Base-by-base conservation (phyloP, 768 basidiomycete genomes). In the Lactarius akahatsu region DNA sequence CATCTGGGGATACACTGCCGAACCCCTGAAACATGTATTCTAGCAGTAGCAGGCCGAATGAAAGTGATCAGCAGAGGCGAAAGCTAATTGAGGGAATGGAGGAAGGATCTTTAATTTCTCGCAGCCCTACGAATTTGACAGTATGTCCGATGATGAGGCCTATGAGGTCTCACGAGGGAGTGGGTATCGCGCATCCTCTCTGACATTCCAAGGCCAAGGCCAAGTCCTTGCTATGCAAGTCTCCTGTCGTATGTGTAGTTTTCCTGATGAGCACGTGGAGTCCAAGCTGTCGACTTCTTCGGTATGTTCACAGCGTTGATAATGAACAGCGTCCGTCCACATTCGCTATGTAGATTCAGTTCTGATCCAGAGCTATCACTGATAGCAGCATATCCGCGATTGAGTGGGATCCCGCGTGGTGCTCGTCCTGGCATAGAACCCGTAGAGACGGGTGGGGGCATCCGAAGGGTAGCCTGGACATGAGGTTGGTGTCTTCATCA, bases 321-420 rank as follows among this genome's bases (percentile, higher is more conserved):
- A 28, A 68, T 64, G 34, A 68, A 65, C 38, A 67, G 41, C 23
- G 66, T 61, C 41, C 62, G 59, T 54, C 66, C 66, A 23, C 57
- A 61, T 13, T 67, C 66, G 26, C 62, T 52, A 2, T 63, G 62
- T n/a, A 67, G 34, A 32, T 63, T 54, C 15, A 67, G 15, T 40
- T 67, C 67, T 11, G 67, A 68, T 45, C 63, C 67, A 36, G 67
- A 68, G 59, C 67, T 66, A 34, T 66, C 40, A 16, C 45, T 34
- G 16, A 63, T 4, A 26, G 11, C 28, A 23, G 36, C 59, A 38
- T 66, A 63, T 63, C 61, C 43, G 56, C 62, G 50, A n/a, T 59
- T 63, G 11, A 45, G 41, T 28, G 62, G 61, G 40, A n/a, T 20
- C 5, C 23, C 32, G 1, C 32, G 57, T 30, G 34, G 40, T 9